These are phyloP conservation scores for Teratosphaeria nubilosa DNA, from an alignment of 2,329 filamentous ascomycete genomes.

Conservation along the genomic window DNA sequence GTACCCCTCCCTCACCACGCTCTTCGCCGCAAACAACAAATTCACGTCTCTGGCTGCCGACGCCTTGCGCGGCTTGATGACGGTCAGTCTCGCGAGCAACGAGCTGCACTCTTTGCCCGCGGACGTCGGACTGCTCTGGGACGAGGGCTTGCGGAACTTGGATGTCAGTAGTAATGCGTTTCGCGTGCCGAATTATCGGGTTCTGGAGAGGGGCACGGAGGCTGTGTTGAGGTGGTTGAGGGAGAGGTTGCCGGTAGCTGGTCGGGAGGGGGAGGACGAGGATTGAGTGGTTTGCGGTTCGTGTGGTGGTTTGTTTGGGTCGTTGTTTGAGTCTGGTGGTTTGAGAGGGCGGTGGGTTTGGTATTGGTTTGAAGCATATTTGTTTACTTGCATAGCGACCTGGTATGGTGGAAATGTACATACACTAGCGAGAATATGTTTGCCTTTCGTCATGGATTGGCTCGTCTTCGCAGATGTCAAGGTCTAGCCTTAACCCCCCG, in stretches of 20 bases:
- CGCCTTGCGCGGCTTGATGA: slow-evolving; percentile 60
- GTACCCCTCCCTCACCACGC: slow-evolving; percentile 60
- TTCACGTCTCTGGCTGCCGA: slow-evolving; percentile 59
- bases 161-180: slow-evolving; percentile 82
- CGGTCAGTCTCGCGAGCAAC: slow-evolving; percentile 75
- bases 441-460: too few relatives aligned
- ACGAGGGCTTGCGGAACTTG: slow-evolving; percentile 53
- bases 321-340: background rate
- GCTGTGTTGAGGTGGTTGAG: slow-evolving; percentile 72
- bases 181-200: slow-evolving; percentile 71
- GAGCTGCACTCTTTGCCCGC: slow-evolving; percentile 75
- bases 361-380: background rate
- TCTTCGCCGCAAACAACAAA: slow-evolving; percentile 71
- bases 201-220: slow-evolving; percentile 80
- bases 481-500: too few relatives aligned
- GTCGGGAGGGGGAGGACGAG: background rate
- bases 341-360: background rate
- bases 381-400: background rate
- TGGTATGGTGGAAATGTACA: background rate
- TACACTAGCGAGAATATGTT: too few relatives aligned
- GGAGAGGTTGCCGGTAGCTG: slow-evolving; percentile 33
- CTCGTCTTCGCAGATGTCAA: too few relatives aligned
- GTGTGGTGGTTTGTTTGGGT: background rate
- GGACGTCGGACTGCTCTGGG: slow-evolving; percentile 65
- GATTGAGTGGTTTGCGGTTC: background rate